Conservation (phyloP, 148 eudicot species). For the Rhododendron molle region DNA sequence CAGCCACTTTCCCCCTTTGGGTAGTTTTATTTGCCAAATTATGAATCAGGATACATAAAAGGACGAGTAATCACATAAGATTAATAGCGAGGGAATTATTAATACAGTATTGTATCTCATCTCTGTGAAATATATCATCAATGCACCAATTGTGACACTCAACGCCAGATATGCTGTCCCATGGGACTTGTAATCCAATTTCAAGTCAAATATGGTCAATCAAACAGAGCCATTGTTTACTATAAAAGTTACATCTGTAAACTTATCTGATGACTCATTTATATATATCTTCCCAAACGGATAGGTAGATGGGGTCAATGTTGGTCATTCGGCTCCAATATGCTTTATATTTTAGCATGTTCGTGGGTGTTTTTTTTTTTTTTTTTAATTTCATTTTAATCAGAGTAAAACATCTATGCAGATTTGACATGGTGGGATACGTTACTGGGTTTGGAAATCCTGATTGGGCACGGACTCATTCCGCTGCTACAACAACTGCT, state of each 20-base stretch:
- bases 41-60: no score
- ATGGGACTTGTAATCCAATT: no score
- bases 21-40: no score
- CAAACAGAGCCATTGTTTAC: not conserved
- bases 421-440: conserved; percentile 77
- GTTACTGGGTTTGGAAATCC: conserved; percentile 82
- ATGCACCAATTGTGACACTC: no score
- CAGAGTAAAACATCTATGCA: conserved; percentile 17
- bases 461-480: conserved; percentile 75
- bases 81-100: no score
- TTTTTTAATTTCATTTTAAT: not conserved
- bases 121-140: no score
- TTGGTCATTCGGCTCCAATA: not conserved
- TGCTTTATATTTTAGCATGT: not conserved
- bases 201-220: not conserved
- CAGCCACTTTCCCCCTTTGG: not conserved
- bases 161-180: not conserved
- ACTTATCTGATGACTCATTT: not conserved
- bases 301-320: not conserved
- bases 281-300: not conserved
- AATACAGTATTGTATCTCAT: not conserved
- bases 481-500: conserved; percentile 65
- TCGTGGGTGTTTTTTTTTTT: not conserved
- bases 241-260: not conserved
- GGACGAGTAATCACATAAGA: no score